Evolutionary conservation across 2,329 filamentous ascomycete species (phyloP).

Genomic region (Botrytis deweyae): DNA sequence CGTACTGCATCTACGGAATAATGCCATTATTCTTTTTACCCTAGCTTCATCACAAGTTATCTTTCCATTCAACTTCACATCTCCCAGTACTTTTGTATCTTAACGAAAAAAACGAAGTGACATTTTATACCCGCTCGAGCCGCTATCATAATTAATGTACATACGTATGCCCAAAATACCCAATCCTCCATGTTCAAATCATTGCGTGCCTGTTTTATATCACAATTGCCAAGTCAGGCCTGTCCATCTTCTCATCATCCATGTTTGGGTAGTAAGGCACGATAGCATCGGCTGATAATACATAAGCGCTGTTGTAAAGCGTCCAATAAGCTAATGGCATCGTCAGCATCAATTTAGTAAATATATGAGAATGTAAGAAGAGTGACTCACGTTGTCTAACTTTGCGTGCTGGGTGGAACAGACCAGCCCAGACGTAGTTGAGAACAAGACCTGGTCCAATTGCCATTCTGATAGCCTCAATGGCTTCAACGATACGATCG

Average conservation of each 20-base stretch:
- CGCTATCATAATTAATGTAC: conserved; percentile 16
- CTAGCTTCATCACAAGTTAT: background rate
- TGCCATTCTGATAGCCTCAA: conserved; percentile 91
- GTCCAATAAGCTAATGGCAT: conserved; percentile 73
- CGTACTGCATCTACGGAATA: background rate
- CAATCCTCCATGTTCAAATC: conserved; percentile 18
- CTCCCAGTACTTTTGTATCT: background rate
- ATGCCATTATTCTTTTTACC: no score
- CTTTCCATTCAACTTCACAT: background rate
- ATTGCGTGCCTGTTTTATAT: conserved; percentile 50
- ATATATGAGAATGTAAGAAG: background rate
- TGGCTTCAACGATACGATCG: conserved; percentile 94
- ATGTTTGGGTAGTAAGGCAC: conserved; percentile 93
- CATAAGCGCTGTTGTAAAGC: conserved; percentile 95
- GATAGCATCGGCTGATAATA: conserved; percentile 89
- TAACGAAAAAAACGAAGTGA: conserved; percentile 1
- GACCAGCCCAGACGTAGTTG: conserved; percentile 97
- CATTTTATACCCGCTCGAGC: conserved; percentile 8
- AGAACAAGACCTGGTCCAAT: conserved; percentile 89
- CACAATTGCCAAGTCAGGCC: conserved; percentile 80
- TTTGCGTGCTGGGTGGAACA: conserved; percentile 96
- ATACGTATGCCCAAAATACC: background rate
- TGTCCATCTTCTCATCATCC: conserved; percentile 74
- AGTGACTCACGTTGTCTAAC: conserved; percentile 63
- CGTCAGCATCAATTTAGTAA: background rate